Evolutionary conservation across 768 basidiomycete genomes (phyloP).

Genomic region (Leccinum aurantiacum): DNA sequence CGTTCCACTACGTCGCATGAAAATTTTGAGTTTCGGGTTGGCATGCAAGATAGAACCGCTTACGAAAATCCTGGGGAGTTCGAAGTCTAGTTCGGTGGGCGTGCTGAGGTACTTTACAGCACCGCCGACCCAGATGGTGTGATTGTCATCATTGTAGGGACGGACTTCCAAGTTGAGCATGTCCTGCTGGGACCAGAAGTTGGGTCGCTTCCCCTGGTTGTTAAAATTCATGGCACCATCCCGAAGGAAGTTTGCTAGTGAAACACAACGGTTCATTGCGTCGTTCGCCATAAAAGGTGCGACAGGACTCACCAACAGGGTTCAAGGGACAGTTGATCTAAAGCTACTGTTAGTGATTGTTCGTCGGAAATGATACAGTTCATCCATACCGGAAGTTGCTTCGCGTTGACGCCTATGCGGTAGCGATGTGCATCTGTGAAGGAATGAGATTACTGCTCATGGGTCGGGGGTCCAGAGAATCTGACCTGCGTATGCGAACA

Average conservation of each 20-base stretch:
- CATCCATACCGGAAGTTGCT: conserved; percentile 36
- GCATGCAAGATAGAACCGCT: background rate
- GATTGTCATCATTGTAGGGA: conserved; percentile 39
- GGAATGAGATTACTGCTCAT: background rate
- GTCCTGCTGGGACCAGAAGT: conserved; percentile 39
- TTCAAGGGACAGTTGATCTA: conserved; percentile 39
- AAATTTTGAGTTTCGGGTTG: background rate
- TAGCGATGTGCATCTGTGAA: conserved; percentile 39
- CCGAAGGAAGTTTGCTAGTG: conserved; percentile 39
- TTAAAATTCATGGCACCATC: conserved; percentile 38
- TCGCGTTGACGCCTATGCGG: conserved; percentile 39
- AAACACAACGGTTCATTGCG: background rate
- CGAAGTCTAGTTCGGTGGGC: conserved; percentile 40
- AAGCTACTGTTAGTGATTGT: background rate
- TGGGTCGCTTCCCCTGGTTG: conserved; percentile 42
- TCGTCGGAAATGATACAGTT: background rate
- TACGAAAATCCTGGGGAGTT: conserved; percentile 37
- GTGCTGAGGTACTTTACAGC: conserved; percentile 38
- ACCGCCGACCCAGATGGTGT: conserved; percentile 42
- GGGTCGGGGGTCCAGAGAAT: background rate
- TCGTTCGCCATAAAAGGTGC: too few relatives aligned
- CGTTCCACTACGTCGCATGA: conserved; percentile 27
- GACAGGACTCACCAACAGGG: conserved; percentile 33
- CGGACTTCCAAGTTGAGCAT: conserved; percentile 33
- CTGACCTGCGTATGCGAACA: conserved; percentile 56